Percentiles rank a stretch among this genome's conserved stretches.
Conservation (phyloP, 2,329 filamentous ascomycete genomes). For the Talaromyces sp. region DNA sequence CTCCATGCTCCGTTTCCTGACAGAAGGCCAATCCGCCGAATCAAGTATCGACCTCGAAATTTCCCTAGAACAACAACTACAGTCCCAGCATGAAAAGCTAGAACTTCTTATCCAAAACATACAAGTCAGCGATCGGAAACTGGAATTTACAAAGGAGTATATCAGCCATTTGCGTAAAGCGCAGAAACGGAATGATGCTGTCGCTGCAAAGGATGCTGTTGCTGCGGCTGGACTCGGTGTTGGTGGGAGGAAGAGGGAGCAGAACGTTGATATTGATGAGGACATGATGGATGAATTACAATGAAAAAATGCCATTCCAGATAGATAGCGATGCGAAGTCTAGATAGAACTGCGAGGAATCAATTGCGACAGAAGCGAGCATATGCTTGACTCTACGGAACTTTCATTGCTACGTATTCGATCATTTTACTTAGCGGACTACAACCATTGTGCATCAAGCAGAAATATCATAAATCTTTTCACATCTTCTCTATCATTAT, state of each 20-base stretch:
- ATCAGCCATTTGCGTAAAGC: conserved; percentile 53
- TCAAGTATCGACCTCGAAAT: conserved; percentile 39
- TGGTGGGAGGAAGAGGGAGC: conserved; percentile 19
- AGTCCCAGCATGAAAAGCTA: conserved; percentile 52
- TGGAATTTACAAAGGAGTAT: conserved; percentile 60
- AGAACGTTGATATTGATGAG: conserved; percentile 35
- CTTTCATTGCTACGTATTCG: neutral
- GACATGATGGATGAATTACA: conserved; percentile 42
- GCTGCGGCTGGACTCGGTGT: conserved; percentile 17
- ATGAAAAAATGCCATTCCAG: conserved; percentile 18
- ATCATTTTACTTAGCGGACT: neutral
- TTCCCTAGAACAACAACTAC: conserved; percentile 44
- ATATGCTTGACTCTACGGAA: neutral
- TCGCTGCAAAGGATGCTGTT: conserved; percentile 25
- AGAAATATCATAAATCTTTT: neutral
- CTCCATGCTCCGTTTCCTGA: conserved; percentile 56
- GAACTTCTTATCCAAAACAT: conserved; percentile 53
- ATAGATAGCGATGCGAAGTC: neutral
- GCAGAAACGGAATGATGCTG: conserved; percentile 37
- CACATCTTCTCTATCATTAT: conserved; percentile 17
- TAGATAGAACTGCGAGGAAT: neutral
- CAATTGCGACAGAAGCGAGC: neutral
- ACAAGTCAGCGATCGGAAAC: conserved; percentile 54
- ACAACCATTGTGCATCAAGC: neutral
- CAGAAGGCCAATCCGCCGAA: conserved; percentile 28